These are phyloP conservation scores for Neurospora sp. DNA, from an alignment of 495 filamentous ascomycete genomes.

Conservation along the genomic window DNA sequence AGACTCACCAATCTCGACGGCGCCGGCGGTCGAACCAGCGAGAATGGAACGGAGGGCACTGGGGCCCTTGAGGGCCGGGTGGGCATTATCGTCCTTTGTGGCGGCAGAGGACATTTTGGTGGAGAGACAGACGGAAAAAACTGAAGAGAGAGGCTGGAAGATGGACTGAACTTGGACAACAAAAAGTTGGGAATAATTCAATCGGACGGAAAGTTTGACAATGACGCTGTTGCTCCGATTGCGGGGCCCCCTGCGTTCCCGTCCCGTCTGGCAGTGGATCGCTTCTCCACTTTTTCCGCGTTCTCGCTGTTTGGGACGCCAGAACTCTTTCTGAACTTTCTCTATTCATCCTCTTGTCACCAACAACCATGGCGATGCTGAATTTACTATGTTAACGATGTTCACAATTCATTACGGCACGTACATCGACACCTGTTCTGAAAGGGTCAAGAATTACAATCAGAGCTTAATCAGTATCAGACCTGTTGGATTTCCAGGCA, in stretches of 20 bases:
- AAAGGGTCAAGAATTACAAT: too few species aligned
- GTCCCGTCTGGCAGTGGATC: not conserved
- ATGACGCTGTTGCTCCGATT: not conserved
- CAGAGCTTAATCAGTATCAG: too few species aligned
- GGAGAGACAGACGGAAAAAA: not conserved
- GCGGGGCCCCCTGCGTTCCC: not conserved
- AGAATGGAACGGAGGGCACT: constrained; percentile 77
- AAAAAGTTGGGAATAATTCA: not conserved
- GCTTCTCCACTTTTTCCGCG: not conserved
- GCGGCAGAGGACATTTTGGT: constrained; percentile 19
- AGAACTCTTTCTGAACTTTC: not conserved
- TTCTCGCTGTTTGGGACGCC: not conserved
- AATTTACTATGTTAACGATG: too few species aligned
- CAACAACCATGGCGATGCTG: not conserved
- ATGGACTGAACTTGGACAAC: not conserved
- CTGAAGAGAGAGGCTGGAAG: not conserved
- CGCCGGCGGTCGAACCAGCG: constrained; percentile 82
- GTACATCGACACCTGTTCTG: too few species aligned
- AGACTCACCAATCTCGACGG: constrained; percentile 75
- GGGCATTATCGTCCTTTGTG: constrained; percentile 15
- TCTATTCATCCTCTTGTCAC: not conserved
- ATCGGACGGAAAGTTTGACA: not conserved
- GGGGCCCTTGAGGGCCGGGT: constrained; percentile 44
- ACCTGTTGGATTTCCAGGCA: too few species aligned
- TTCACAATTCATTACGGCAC: too few species aligned